Evolutionary conservation across 1,284 basidiomycete genomes (phyloP).

Genomic region (Gymnopus androsaceus): DNA sequence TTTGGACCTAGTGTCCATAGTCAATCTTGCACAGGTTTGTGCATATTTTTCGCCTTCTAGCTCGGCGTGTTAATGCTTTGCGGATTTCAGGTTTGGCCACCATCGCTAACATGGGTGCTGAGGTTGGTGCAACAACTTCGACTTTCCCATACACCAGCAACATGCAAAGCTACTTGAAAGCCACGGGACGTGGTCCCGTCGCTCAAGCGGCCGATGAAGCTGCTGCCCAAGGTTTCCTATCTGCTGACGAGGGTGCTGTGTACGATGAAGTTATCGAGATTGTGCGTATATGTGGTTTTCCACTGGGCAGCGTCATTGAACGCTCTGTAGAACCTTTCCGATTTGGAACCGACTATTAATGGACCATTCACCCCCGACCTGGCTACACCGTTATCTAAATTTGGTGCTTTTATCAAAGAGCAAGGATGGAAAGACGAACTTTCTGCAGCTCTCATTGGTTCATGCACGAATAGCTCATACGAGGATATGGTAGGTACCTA

Average conservation of each 20-base stretch:
- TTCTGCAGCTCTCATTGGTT: conserved; percentile 91
- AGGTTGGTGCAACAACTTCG: conserved; percentile 97
- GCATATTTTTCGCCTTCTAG: background rate
- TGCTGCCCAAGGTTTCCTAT: conserved; percentile 76
- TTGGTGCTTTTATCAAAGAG: conserved; percentile 77
- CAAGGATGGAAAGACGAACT: conserved; percentile 93
- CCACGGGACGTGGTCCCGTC: conserved; percentile 88
- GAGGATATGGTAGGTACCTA: conserved; percentile 81
- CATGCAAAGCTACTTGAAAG: conserved; percentile 90
- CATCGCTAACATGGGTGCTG: conserved; percentile 98
- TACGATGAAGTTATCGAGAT: conserved; percentile 97
- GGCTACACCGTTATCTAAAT: conserved; percentile 93
- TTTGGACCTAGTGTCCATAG: conserved; percentile 91
- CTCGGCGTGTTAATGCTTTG: background rate
- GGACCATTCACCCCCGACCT: conserved; percentile 98
- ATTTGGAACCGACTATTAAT: conserved; percentile 94
- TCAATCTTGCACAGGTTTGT: conserved; percentile 92
- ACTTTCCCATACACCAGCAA: conserved; percentile 93
- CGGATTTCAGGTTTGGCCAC: conserved; percentile 75
- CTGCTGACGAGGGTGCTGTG: conserved; percentile 87
- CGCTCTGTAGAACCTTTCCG: conserved; percentile 76
- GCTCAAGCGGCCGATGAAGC: conserved; percentile 87
- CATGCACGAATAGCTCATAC: conserved; percentile 97
- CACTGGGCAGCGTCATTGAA: background rate
- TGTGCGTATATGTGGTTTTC: conserved; percentile 45